phyloP scores from a whole-genome alignment of 176 grass and related monocot genomes.

The Cenchrus purpureus region DNA sequence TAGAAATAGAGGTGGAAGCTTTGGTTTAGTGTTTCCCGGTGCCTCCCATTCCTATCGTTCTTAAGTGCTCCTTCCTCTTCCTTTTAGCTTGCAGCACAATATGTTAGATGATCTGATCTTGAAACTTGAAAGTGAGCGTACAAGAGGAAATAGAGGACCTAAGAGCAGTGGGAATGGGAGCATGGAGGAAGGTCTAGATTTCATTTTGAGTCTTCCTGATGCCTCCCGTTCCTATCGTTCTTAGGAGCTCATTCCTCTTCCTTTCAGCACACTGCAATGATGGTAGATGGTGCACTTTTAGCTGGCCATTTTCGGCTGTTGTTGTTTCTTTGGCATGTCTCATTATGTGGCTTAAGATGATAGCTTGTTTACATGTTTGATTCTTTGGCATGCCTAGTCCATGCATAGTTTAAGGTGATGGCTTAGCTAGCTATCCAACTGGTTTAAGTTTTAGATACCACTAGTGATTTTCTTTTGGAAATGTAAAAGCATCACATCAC shows the following conservation, averaged over 20 bases:
- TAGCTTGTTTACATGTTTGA: neutral
- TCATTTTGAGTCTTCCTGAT: conserved; percentile 33
- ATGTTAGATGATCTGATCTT: too few species aligned
- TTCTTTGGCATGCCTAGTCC: conserved; percentile 4
- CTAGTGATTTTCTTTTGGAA: neutral
- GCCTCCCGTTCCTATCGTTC: conserved; percentile 32
- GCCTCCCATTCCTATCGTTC: conserved; percentile 48
- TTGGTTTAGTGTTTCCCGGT: conserved; percentile 41
- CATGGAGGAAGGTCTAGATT: conserved; percentile 16
- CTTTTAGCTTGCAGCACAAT: conserved; percentile 1
- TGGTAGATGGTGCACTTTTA: neutral
- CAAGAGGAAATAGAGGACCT: conserved; percentile 6
- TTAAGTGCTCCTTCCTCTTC: conserved; percentile 14
- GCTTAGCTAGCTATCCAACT: neutral
- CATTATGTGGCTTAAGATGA: neutral
- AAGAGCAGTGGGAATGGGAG: conserved; percentile 39
- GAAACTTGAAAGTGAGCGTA: too few species aligned
- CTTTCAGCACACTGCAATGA: neutral
- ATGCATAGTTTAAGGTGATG: conserved; percentile 4
- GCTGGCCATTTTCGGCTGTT: neutral
- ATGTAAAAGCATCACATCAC: neutral
- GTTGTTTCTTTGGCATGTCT: neutral
- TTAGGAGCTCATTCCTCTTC: conserved; percentile 33
- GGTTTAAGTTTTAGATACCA: neutral
- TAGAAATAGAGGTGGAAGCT: conserved; percentile 5